Conservation (phyloP, 345 rosid genomes). For the Dimocarpus longan region DNA sequence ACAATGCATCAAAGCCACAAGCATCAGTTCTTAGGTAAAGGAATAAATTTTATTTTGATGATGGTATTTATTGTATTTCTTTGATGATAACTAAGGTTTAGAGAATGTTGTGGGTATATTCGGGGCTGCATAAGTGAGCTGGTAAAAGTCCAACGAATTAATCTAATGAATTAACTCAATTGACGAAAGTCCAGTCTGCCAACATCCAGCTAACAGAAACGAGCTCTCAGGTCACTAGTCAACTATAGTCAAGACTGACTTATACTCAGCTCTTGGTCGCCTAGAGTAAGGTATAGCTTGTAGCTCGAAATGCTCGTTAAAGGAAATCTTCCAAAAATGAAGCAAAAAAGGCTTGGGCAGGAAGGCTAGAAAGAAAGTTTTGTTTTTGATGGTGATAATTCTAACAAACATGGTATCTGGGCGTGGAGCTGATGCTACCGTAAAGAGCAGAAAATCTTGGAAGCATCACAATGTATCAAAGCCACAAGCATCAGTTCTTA, state of each 20-base stretch:
- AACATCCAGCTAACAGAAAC: no score
- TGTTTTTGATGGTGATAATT: slow-evolving; percentile 48
- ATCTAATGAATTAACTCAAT: no score
- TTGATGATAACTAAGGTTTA: background rate
- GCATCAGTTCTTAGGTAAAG: slow-evolving; percentile 60
- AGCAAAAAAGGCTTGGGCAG: slow-evolving; percentile 53
- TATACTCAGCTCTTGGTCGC: no score
- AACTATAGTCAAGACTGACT: no score
- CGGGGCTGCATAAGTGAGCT: no score
- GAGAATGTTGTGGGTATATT: no score
- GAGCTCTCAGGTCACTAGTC: no score
- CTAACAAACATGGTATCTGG: slow-evolving; percentile 39
- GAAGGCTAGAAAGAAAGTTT: slow-evolving; percentile 49
- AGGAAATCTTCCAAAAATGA: no score
- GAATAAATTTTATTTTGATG: background rate
- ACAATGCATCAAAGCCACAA: slow-evolving; percentile 44
- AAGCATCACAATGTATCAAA: slow-evolving; percentile 49
- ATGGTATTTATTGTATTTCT: background rate
- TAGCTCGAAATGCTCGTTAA: no score
- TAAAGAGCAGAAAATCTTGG: slow-evolving; percentile 21
- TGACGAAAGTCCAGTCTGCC: no score
- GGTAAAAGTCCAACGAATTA: no score
- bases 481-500: slow-evolving; percentile 50
- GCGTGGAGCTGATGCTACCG: slow-evolving; percentile 20
- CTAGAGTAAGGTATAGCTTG: no score